A percentile compares a stretch with the other conserved stretches of the same genome.
Conservation (phyloP, 2,329 filamentous ascomycete genomes). For the Rasamsonia emersonii region DNA sequence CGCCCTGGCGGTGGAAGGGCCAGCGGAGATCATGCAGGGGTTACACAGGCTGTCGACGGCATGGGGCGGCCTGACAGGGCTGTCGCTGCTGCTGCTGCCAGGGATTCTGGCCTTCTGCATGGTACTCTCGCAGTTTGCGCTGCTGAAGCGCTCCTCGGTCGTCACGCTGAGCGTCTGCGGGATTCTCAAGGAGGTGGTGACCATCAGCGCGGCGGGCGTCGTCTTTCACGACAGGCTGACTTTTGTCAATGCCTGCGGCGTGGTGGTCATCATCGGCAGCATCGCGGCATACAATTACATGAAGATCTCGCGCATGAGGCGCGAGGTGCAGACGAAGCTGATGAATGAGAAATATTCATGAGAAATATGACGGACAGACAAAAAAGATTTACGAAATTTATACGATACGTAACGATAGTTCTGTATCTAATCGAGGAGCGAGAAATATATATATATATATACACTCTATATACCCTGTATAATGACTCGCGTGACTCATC, state of each 20-base stretch:
- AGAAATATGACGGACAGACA: no score
- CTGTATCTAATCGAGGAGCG: no score
- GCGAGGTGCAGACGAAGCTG: conserved; percentile 58
- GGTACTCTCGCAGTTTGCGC: conserved; percentile 94
- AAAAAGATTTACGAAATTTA: conserved; percentile 7
- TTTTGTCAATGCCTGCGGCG: conserved; percentile 73
- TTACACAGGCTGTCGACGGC: conserved; percentile 54
- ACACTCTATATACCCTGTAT: no score
- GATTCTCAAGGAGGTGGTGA: conserved; percentile 98
- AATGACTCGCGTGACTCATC: no score
- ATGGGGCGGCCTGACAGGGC: conserved; percentile 60
- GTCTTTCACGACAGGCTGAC: conserved; percentile 86
- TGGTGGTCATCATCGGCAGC: conserved; percentile 78
- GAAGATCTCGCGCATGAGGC: conserved; percentile 81
- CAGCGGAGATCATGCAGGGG: conserved; percentile 57
- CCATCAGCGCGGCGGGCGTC: conserved; percentile 77
- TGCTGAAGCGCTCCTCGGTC: conserved; percentile 88
- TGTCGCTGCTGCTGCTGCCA: conserved; percentile 75
- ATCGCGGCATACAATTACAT: conserved; percentile 91
- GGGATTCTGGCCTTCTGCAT: conserved; percentile 89
- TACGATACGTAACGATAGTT: no score
- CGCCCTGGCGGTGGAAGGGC: conserved; percentile 80
- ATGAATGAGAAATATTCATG: conserved; percentile 3
- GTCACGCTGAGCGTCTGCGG: conserved; percentile 94
- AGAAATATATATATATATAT: no score